A percentile compares a stretch with the other conserved stretches of the same genome.
Evolutionary conservation across 2,329 filamentous ascomycete genomes (phyloP).

Genomic region (Aspergillus novoparasiticus): DNA sequence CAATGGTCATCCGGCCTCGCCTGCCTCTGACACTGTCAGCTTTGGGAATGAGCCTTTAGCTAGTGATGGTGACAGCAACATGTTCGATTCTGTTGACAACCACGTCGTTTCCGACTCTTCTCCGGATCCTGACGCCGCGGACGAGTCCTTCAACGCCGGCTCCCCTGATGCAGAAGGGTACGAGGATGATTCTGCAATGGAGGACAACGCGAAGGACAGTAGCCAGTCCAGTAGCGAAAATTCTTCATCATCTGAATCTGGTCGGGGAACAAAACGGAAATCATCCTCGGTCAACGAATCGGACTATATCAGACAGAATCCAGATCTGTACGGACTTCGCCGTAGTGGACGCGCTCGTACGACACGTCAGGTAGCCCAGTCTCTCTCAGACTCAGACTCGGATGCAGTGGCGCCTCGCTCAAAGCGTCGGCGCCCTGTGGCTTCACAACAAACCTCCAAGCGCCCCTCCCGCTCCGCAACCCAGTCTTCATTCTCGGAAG

Average conservation of each 20-base stretch:
- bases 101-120: slow-evolving; percentile 54
- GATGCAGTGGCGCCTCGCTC: slow-evolving; percentile 61
- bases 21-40: slow-evolving; percentile 28
- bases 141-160: slow-evolving; percentile 43
- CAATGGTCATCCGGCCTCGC: slow-evolving; percentile 36
- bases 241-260: slow-evolving; percentile 72
- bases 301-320: slow-evolving; percentile 85
- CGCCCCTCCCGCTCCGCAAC: slow-evolving; percentile 49
- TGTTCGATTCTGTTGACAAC: slow-evolving; percentile 69
- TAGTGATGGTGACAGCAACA: slow-evolving; percentile 71
- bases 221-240: slow-evolving; percentile 59
- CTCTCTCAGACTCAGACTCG: slow-evolving; percentile 68
- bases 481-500: slow-evolving; percentile 69
- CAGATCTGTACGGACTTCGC: slow-evolving; percentile 89
- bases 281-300: slow-evolving; percentile 69
- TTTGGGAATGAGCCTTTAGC: slow-evolving; percentile 43
- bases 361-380: slow-evolving; percentile 65
- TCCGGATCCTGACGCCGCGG: slow-evolving; percentile 42
- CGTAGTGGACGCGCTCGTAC: slow-evolving; percentile 75
- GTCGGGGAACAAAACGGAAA: slow-evolving; percentile 72
- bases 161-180: slow-evolving; percentile 46
- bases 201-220: slow-evolving; percentile 56
- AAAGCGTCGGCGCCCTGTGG: slow-evolving; percentile 55
- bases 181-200: slow-evolving; percentile 74
- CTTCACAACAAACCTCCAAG: slow-evolving; percentile 55